phyloP scores from a whole-genome alignment of 2,329 filamentous ascomycete species.

The Colletotrichum sp. region DNA sequence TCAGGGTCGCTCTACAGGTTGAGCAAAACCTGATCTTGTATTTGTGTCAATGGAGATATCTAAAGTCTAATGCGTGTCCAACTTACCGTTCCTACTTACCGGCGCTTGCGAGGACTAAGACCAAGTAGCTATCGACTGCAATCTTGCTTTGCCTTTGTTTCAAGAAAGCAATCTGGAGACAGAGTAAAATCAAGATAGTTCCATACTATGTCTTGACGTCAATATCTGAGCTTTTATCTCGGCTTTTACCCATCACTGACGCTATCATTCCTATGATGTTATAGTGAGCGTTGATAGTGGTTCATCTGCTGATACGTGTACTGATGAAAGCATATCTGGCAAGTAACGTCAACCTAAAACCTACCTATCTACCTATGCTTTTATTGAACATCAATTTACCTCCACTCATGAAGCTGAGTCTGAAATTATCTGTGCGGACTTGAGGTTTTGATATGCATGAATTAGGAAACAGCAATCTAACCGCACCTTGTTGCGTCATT shows the following conservation, averaged over 20 bases:
- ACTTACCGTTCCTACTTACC: no score
- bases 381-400: not conserved
- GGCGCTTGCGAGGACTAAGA: fast-evolving
- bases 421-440: not conserved
- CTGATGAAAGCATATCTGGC: not conserved
- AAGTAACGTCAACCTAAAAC: not conserved
- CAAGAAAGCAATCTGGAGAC: not conserved
- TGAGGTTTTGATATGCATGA: fast-evolving
- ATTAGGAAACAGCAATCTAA: fast-evolving
- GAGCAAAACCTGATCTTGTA: not conserved
- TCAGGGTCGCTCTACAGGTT: not conserved
- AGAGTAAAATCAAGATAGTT: not conserved
- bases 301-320: not conserved
- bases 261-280: fast-evolving
- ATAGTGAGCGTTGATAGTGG: not conserved
- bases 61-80: not conserved
- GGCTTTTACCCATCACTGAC: not conserved
- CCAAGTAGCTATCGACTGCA: not conserved
- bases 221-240: not conserved
- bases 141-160: fast-evolving
- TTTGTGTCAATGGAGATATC: not conserved
- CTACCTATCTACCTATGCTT: not conserved
- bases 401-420: not conserved
- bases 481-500: not conserved
- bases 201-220: fast-evolving